phyloP scores from a whole-genome alignment of 163 green algal species.

The Dunaliella salina region DNA sequence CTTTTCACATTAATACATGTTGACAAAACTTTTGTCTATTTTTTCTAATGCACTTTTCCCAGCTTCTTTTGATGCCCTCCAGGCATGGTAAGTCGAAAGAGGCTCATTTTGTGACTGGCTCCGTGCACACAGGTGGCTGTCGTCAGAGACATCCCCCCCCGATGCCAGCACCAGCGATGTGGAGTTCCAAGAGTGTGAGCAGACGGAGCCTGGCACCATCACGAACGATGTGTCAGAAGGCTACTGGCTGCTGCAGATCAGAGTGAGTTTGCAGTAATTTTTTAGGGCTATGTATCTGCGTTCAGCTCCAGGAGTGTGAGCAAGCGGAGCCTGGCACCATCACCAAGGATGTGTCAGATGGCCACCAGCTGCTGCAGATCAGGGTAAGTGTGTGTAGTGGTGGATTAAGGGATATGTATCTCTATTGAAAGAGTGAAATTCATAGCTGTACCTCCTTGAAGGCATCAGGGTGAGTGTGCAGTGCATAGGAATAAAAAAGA shows the following conservation, averaged over 20 bases:
- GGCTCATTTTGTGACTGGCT: too few species aligned
- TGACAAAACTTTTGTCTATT: too few species aligned
- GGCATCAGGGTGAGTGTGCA: too few species aligned
- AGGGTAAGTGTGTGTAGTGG: constrained; percentile 14
- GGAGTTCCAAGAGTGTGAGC: not conserved
- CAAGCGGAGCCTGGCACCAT: not conserved
- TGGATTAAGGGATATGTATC: too few species aligned
- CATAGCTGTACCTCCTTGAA: too few species aligned
- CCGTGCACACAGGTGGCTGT: not conserved
- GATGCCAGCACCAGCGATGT: not conserved
- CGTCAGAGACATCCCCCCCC: not conserved
- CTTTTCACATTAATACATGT: too few species aligned
- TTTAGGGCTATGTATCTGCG: too few species aligned
- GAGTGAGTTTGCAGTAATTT: constrained; percentile 11
- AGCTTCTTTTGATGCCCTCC: too few species aligned
- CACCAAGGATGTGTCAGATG: constrained; percentile 17
- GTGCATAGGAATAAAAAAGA: too few species aligned
- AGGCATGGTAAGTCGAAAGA: too few species aligned
- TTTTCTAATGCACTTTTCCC: too few species aligned
- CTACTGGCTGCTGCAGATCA: constrained; percentile 37
- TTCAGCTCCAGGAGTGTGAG: not conserved
- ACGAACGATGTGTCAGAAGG: constrained; percentile 19
- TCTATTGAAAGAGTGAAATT: too few species aligned
- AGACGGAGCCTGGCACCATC: not conserved
- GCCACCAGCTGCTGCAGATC: constrained; percentile 35